Evolutionary conservation across 768 basidiomycete species (phyloP).

Genomic region (Rhizopogon sp.): DNA sequence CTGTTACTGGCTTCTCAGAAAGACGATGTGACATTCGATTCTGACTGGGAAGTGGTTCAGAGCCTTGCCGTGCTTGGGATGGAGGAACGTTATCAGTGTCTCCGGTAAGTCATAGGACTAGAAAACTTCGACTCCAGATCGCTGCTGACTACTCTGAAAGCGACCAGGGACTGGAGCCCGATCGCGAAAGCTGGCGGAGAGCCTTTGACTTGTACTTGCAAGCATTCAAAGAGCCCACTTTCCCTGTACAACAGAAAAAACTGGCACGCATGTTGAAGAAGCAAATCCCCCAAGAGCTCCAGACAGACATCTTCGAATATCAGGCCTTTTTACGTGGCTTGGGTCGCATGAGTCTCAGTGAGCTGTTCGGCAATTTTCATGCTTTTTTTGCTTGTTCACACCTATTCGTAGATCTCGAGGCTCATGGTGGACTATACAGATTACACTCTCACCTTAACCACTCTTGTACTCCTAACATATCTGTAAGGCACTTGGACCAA

Average conservation of each 20-base stretch:
- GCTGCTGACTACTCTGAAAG: conserved; percentile 13
- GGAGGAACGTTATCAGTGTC: conserved; percentile 53
- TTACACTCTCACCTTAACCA: conserved; percentile 90
- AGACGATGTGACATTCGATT: conserved; percentile 28
- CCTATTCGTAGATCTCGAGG: conserved; percentile 58
- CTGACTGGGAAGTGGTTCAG: conserved; percentile 51
- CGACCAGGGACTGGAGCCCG: conserved; percentile 44
- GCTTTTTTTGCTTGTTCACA: conserved; percentile 3
- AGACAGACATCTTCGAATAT: conserved; percentile 64
- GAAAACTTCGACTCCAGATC: background rate
- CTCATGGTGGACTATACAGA: conserved; percentile 81
- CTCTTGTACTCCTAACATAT: conserved; percentile 73
- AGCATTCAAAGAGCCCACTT: conserved; percentile 59
- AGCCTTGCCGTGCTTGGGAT: conserved; percentile 72
- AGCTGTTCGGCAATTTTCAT: conserved; percentile 22
- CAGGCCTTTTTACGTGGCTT: conserved; percentile 69
- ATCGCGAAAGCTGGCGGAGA: conserved; percentile 61
- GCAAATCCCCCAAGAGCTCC: conserved; percentile 41
- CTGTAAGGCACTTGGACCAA: conserved; percentile 71
- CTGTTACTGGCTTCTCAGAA: conserved; percentile 52
- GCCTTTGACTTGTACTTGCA: conserved; percentile 53
- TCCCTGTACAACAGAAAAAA: conserved; percentile 48
- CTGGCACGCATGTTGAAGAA: conserved; percentile 51
- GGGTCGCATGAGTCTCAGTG: conserved; percentile 79
- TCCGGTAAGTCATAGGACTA: conserved; percentile 8